Base-by-base conservation (phyloP, 1,284 basidiomycete genomes). In the Somion occarium region DNA sequence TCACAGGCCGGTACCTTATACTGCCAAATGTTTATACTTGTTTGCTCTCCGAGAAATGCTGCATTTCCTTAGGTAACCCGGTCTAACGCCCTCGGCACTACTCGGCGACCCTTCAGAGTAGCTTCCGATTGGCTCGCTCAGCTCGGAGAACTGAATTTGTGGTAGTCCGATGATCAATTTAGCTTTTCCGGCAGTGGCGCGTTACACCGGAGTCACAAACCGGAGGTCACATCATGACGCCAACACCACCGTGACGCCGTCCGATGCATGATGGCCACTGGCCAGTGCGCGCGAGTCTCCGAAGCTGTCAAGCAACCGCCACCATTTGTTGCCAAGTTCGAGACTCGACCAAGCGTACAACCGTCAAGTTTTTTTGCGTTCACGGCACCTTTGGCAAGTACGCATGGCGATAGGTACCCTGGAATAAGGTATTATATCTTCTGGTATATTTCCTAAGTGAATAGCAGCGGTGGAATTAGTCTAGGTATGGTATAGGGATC, bases 21-120 rank as follows among this genome's bases (percentile, higher is more conserved):
- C 43, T 30, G 19, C 42, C 5, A 15, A 15, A 5, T 49, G 39
- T 50, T 50, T 50, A 39, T 38, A 15, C 20, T 5, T 50, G 34
- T 50, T 50, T 50, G 49, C 34, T n/a, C 27, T 26, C 49, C 43
- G 25, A 45, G 43, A 50, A 50, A 50, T 45, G 27, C 19, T 34
- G 22, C 3, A 24, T 23, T 49, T 44, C n/a, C 4, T 49, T 42
- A 49, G 13, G 48, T 49, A 49, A 42, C 15, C 18, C n/a, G 24
- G 3, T 7, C 25, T 5, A 24, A 18, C 45, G 45, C 25, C 24
- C 30, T 7, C 45, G 45, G 45, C 45, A 12, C 22, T 20, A 23
- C 5, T 34, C 45, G 45, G 45, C 45, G 22, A 13, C 5, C 12
- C 30, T 18, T 15, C 5, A 19, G 7, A 19, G 18, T 4, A 4